Percentiles rank a stretch among this genome's conserved stretches.
Evolutionary conservation across 352 stramenopile species (phyloP).

Genomic region (Phytophthora agathidicida): DNA sequence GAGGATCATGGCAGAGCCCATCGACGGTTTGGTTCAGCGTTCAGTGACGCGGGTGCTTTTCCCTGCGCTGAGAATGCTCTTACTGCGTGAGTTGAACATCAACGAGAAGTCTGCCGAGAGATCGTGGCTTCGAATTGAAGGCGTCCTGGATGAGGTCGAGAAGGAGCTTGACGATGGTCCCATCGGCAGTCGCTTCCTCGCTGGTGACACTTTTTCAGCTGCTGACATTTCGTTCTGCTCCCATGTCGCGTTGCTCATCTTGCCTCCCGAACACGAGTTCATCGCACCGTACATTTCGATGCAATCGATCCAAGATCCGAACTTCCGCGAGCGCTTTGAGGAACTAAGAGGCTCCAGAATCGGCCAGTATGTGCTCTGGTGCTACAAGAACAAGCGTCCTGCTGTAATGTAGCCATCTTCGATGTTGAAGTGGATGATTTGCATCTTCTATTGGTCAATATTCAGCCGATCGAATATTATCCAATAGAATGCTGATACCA

Average conservation of each 20-base stretch:
- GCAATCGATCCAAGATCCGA: constrained; percentile 18
- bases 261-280: constrained; percentile 45
- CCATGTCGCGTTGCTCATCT: constrained; percentile 49
- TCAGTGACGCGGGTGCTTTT: constrained; percentile 27
- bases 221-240: constrained; percentile 63
- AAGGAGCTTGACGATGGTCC: constrained; percentile 43
- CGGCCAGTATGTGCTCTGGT: constrained; percentile 54
- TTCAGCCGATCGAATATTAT: neutral
- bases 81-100: constrained; percentile 41
- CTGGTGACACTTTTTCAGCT: constrained; percentile 45
- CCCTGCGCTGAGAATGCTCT: constrained; percentile 34
- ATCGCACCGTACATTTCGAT: constrained; percentile 38
- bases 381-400: constrained; percentile 61
- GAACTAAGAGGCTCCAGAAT: constrained; percentile 42
- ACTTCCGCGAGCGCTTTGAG: constrained; percentile 38
- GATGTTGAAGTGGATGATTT: constrained; percentile 22
- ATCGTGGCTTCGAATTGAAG: constrained; percentile 41
- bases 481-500: neutral
- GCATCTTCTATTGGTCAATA: neutral
- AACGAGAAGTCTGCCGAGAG: constrained; percentile 30
- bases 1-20: constrained; percentile 28
- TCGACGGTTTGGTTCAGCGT: constrained; percentile 27
- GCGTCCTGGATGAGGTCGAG: constrained; percentile 24
- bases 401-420: constrained; percentile 1
- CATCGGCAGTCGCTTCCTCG: constrained; percentile 44